phyloP scores from a whole-genome alignment of 202 grass and related monocot genomes.

The Brachypodium distachyon region DNA sequence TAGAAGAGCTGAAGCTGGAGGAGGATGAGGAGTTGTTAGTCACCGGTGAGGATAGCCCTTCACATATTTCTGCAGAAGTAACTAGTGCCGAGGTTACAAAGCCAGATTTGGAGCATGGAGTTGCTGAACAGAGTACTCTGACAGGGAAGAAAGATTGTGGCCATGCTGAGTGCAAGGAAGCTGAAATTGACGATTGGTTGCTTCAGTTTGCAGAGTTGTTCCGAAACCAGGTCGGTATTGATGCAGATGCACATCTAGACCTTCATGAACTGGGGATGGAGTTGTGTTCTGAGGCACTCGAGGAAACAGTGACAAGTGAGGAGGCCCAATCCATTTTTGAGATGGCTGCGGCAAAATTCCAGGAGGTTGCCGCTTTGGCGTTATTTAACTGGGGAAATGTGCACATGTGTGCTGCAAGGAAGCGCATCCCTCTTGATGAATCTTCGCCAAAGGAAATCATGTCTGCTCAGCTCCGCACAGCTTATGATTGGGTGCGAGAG shows the following conservation, averaged over 20 bases:
- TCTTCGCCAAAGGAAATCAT: constrained; percentile 67
- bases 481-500: constrained; percentile 84
- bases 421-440: constrained; percentile 89
- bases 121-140: constrained; percentile 18
- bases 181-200: constrained; percentile 93
- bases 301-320: constrained; percentile 79
- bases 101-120: constrained; percentile 23
- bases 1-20: constrained; percentile 50
- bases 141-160: constrained; percentile 53
- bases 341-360: constrained; percentile 86
- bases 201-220: constrained; percentile 89
- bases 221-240: constrained; percentile 93
- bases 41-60: constrained; percentile 31
- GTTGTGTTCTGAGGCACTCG: constrained; percentile 82
- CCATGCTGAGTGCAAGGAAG: constrained; percentile 95
- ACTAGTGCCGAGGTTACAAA: constrained; percentile 27
- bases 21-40: constrained; percentile 43
- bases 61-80: constrained; percentile 22
- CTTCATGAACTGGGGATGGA: constrained; percentile 98
- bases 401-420: constrained; percentile 94
- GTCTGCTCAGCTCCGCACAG: constrained; percentile 53
- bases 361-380: constrained; percentile 84
- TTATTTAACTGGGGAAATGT: constrained; percentile 99
- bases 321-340: constrained; percentile 81
- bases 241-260: constrained; percentile 87